These are phyloP conservation scores for Globisporangium solare DNA, from an alignment of 352 stramenopile species.

Conservation along the genomic window DNA sequence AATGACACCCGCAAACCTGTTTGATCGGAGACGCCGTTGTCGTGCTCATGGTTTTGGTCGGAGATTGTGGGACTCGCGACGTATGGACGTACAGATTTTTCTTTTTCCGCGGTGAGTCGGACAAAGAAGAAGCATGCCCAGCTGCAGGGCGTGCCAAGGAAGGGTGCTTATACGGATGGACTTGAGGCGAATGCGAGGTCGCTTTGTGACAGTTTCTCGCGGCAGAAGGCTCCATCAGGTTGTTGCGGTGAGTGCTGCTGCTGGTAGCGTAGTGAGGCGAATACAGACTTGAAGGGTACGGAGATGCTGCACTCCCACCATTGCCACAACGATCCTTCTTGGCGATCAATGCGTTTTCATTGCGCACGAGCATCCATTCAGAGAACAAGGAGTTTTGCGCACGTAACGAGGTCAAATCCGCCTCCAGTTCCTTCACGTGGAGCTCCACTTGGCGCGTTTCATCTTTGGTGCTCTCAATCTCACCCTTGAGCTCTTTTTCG, in stretches of 20 bases:
- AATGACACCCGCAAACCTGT: constrained; percentile 12
- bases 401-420: constrained; percentile 52
- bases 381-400: constrained; percentile 67
- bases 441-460: constrained; percentile 40
- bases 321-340: constrained; percentile 5
- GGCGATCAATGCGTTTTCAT: constrained; percentile 41
- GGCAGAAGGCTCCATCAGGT: too few relatives aligned
- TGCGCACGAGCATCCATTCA: constrained; percentile 77
- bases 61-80: constrained; percentile 19
- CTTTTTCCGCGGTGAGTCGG: neutral
- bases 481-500: constrained; percentile 58
- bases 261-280: neutral
- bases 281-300: neutral
- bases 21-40: constrained; percentile 33
- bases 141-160: neutral
- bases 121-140: neutral
- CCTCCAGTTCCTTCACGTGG: constrained; percentile 46
- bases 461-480: constrained; percentile 46
- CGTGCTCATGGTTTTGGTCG: constrained; percentile 32
- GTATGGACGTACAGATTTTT: constrained; percentile 27
- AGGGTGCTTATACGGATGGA: neutral
- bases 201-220: too few relatives aligned
- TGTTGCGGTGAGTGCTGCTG: neutral
- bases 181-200: neutral
- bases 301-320: neutral